Evolutionary conservation across 495 filamentous ascomycete species (phyloP).

Genomic region (Penicillium silybi): DNA sequence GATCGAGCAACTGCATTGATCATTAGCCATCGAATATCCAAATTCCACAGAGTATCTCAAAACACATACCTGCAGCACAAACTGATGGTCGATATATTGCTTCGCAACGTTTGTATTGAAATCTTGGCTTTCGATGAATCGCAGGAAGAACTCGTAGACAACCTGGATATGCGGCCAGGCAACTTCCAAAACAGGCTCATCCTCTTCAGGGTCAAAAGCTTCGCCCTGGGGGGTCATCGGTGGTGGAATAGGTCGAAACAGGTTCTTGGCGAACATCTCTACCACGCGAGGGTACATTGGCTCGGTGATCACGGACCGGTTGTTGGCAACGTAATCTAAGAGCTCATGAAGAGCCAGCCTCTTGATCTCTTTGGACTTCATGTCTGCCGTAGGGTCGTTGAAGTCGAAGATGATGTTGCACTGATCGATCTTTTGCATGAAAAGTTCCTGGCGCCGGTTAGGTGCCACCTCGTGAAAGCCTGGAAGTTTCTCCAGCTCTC

Average conservation of each 20-base stretch:
- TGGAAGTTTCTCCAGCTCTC: conserved; percentile 93
- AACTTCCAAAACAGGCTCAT: conserved; percentile 96
- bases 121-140: conserved; percentile 99
- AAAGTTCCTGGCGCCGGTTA: conserved; percentile 90
- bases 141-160: conserved; percentile 98
- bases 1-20: conserved; percentile 68
- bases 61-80: conserved; percentile 75
- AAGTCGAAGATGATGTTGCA: conserved; percentile 99
- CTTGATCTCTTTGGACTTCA: conserved; percentile 99
- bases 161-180: conserved; percentile 99
- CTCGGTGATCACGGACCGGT: conserved; percentile 96
- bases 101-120: conserved; percentile 99
- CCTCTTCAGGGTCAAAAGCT: conserved; percentile 97
- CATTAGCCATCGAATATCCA: not conserved
- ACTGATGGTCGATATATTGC: conserved; percentile 95
- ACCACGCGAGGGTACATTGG: conserved; percentile 98
- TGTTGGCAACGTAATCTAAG: conserved; percentile 97
- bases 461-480: conserved; percentile 99
- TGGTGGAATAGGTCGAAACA: conserved; percentile 95
- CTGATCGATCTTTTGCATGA: conserved; percentile 99
- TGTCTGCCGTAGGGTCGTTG: conserved; percentile 95
- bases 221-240: conserved; percentile 97
- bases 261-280: conserved; percentile 98
- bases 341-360: conserved; percentile 93
- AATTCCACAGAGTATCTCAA: no score